phyloP scores from a whole-genome alignment of 1,284 basidiomycete genomes.

The Ceratobasidium sp. region DNA sequence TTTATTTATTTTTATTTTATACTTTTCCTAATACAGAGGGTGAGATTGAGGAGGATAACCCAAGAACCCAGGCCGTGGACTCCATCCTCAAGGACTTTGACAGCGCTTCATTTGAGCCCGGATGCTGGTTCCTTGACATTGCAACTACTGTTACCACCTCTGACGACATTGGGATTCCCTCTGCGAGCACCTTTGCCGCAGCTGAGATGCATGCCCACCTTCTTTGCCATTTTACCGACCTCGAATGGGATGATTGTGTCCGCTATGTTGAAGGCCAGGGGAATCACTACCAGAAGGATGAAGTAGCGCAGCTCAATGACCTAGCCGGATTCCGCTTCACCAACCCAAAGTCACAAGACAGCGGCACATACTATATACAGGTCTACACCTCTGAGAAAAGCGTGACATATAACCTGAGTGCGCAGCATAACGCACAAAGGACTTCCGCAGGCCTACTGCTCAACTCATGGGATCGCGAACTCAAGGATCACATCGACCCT shows the following conservation, averaged over 20 bases:
- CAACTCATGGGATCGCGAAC: background rate
- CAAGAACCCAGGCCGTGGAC: background rate
- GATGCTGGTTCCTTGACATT: background rate
- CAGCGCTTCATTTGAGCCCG: background rate
- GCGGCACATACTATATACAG: background rate
- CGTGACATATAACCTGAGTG: background rate
- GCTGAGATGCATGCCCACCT: conserved; percentile 6
- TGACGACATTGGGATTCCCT: background rate
- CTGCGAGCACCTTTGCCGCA: background rate
- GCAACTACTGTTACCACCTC: background rate
- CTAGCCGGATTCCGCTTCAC: conserved; percentile 10
- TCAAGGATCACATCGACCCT: background rate
- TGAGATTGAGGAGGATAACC: background rate
- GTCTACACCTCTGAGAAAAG: conserved; percentile 11
- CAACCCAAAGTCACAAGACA: too few species aligned
- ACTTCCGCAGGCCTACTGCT: background rate
- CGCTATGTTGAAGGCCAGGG: background rate
- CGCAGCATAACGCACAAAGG: conserved; percentile 1
- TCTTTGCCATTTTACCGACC: background rate
- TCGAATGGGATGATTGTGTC: background rate
- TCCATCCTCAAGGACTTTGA: background rate
- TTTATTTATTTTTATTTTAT: too few species aligned
- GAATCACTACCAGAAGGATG: conserved; percentile 13
- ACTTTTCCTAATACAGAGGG: background rate
- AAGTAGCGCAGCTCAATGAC: background rate